Conservation (phyloP, 106 monocot genomes). For the Agapanthus africanus region DNA sequence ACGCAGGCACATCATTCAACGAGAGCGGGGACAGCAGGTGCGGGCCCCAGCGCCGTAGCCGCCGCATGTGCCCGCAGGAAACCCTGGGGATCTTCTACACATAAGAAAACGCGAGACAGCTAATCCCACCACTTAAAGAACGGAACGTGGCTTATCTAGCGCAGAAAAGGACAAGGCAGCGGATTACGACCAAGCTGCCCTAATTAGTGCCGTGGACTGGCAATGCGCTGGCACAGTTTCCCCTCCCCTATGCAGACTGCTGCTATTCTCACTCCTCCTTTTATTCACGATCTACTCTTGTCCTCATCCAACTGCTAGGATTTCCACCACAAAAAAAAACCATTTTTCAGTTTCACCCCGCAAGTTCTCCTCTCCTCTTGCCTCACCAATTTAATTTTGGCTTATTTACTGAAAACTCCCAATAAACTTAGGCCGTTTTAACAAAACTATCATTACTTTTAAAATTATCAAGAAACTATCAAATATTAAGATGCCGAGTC, state of each 20-base stretch:
- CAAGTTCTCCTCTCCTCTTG: neutral
- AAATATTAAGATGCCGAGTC: too few species aligned
- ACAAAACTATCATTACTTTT: neutral
- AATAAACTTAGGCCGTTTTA: too few species aligned
- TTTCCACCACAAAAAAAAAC: neutral
- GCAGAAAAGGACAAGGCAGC: neutral
- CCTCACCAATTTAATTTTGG: neutral
- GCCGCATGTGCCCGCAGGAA: too few species aligned
- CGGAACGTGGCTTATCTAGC: too few species aligned
- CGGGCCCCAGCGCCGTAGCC: too few species aligned
- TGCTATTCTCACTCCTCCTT: conserved; percentile 4
- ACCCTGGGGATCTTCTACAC: too few species aligned
- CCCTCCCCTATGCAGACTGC: neutral
- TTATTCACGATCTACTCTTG: neutral
- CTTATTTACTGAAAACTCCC: neutral
- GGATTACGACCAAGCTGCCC: neutral
- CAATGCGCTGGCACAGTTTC: conserved; percentile 6
- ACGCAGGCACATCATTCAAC: too few species aligned
- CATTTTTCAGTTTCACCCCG: neutral
- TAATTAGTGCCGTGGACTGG: conserved; percentile 8
- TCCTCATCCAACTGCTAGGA: conserved; percentile 8
- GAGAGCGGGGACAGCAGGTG: too few species aligned
- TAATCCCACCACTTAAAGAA: too few species aligned
- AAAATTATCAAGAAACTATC: too few species aligned
- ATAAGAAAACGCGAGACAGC: too few species aligned